Conservation (phyloP, 345 rosid species). For the Murraya koenigii region DNA sequence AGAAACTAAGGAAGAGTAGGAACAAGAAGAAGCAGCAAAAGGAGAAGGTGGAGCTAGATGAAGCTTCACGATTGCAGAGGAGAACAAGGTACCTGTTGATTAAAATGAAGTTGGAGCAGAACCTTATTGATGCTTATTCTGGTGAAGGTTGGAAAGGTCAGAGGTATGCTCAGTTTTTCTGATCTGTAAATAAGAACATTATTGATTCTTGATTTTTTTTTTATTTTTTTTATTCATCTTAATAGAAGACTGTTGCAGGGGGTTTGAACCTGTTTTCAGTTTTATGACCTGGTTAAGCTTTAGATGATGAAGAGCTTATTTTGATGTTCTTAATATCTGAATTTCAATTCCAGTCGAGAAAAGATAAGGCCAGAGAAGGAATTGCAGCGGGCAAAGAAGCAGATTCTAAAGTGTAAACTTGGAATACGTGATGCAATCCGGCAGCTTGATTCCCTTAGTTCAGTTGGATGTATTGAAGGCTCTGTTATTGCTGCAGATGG, state of each 20-base stretch:
- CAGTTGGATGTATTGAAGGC: slow-evolving; percentile 79
- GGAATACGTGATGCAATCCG: slow-evolving; percentile 86
- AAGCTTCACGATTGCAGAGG: slow-evolving; percentile 81
- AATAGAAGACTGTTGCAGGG: neutral
- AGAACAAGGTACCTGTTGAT: slow-evolving; percentile 83
- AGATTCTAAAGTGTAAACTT: slow-evolving; percentile 89
- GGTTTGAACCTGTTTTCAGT: neutral
- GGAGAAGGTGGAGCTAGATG: slow-evolving; percentile 58
- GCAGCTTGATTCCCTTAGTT: slow-evolving; percentile 79
- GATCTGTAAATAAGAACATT: neutral
- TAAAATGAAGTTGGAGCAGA: slow-evolving; percentile 95
- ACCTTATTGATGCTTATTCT: slow-evolving; percentile 94
- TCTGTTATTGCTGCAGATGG: slow-evolving; percentile 92
- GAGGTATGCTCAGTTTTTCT: slow-evolving; percentile 51
- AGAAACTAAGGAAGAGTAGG: slow-evolving; percentile 40
- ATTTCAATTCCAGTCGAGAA: slow-evolving; percentile 62
- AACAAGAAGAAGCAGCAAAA: slow-evolving; percentile 47
- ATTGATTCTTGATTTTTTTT: neutral
- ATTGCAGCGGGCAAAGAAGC: slow-evolving; percentile 74
- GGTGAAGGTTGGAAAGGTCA: slow-evolving; percentile 99
- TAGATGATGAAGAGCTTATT: neutral
- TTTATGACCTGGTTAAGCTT: neutral
- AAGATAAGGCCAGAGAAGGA: slow-evolving; percentile 94
- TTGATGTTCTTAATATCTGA: slow-evolving; percentile 1
- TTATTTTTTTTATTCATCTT: neutral